Evolutionary conservation across 371 early-diverging fungal species (phyloP).

Genomic region (Mortierella sp.): DNA sequence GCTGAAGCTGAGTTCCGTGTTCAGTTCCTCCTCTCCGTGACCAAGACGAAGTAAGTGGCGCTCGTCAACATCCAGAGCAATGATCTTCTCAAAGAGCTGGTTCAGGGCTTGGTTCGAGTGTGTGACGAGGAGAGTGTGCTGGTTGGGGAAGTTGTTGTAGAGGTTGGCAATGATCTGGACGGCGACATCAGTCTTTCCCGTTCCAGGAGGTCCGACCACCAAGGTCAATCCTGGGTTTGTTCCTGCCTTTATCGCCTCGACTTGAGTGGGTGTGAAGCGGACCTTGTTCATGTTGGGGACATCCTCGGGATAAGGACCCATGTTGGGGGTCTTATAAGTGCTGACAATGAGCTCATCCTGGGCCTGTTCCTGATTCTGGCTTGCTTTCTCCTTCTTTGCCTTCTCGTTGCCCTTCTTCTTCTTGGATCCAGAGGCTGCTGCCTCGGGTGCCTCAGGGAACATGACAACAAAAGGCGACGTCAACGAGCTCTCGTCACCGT

Average conservation of each 20-base stretch:
- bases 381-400: constrained; percentile 58
- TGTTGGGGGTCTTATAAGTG: constrained; percentile 71
- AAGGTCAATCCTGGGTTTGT: constrained; percentile 88
- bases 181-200: constrained; percentile 97
- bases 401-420: constrained; percentile 61
- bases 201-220: constrained; percentile 96
- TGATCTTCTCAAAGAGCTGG: constrained; percentile 95
- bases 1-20: constrained; percentile 84
- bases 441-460: constrained; percentile 60
- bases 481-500: constrained; percentile 49
- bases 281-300: constrained; percentile 77
- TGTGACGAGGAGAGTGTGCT: constrained; percentile 93
- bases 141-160: constrained; percentile 89
- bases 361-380: constrained; percentile 55
- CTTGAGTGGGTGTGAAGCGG: constrained; percentile 90
- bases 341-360: constrained; percentile 64
- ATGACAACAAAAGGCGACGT: constrained; percentile 77
- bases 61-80: constrained; percentile 89
- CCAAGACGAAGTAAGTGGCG: constrained; percentile 95
- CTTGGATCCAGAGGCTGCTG: constrained; percentile 52
- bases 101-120: constrained; percentile 97
- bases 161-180: constrained; percentile 96
- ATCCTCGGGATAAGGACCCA: constrained; percentile 84
- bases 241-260: constrained; percentile 89
- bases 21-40: constrained; percentile 93